Percentiles rank a stretch among this genome's conserved stretches.
Evolutionary conservation across 345 rosid genomes (phyloP).

Genomic region (Populus deltoides): DNA sequence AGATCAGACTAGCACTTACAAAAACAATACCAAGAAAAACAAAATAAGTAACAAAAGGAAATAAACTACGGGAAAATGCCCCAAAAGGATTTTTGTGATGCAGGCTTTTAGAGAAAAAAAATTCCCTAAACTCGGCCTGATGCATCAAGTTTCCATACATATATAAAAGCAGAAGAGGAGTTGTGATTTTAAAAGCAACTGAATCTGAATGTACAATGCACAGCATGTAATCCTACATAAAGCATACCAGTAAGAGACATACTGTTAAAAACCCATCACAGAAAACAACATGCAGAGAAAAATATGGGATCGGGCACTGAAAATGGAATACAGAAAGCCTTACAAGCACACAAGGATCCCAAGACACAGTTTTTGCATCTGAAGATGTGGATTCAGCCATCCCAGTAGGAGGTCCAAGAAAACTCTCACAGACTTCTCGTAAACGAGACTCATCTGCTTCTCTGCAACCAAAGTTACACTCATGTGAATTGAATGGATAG

Average conservation of each 20-base stretch:
- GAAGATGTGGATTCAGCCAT: conserved; percentile 57
- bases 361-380: conserved; percentile 48
- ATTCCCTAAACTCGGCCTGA: background rate
- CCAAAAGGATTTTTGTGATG: background rate
- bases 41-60: background rate
- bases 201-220: background rate
- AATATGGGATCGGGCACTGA: background rate
- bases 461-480: conserved; percentile 42
- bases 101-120: background rate
- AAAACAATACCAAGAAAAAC: background rate
- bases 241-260: background rate
- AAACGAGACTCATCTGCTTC: conserved; percentile 95
- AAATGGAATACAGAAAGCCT: conserved; percentile 19
- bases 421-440: conserved; percentile 91
- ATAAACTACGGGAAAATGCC: background rate
- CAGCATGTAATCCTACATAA: background rate
- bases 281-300: background rate
- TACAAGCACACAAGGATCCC: conserved; percentile 97
- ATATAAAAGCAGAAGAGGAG: background rate
- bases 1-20: background rate
- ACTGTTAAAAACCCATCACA: background rate
- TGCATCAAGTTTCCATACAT: background rate
- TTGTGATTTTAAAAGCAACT: background rate
- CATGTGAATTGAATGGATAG: conserved; percentile 1
- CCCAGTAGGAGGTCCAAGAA: conserved; percentile 96